Percentiles rank a stretch among this genome's conserved stretches.
phyloP scores from a whole-genome alignment of 257 asterid species.

The Thymus mandschuricus region DNA sequence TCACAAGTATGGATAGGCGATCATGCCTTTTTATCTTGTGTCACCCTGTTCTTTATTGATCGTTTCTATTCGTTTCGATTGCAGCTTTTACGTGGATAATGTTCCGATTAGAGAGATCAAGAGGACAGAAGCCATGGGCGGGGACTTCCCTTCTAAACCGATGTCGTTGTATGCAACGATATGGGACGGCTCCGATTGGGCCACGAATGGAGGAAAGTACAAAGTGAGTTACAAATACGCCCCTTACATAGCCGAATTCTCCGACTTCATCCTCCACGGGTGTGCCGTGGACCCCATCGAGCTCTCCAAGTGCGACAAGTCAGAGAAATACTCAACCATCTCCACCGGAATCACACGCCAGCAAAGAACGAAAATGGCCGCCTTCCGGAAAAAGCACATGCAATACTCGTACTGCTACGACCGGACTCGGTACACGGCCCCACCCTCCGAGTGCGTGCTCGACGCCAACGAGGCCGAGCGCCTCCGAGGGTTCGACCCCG shows the following conservation, averaged over 20 bases:
- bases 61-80: conserved; percentile 35
- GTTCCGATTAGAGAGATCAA: conserved; percentile 80
- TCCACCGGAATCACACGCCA: conserved; percentile 43
- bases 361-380: conserved; percentile 54
- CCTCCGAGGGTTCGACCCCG: conserved; percentile 62
- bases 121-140: conserved; percentile 72
- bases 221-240: conserved; percentile 73
- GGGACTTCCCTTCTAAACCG: conserved; percentile 86
- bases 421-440: conserved; percentile 53
- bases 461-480: conserved; percentile 62
- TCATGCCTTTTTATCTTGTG: conserved; percentile 19
- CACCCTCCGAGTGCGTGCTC: conserved; percentile 59
- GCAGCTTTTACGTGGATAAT: conserved; percentile 80
- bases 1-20: conserved; percentile 30
- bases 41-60: conserved; percentile 21
- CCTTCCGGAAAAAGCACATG: conserved; percentile 61
- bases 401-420: conserved; percentile 88
- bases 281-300: conserved; percentile 70
- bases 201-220: conserved; percentile 82
- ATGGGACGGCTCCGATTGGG: conserved; percentile 96
- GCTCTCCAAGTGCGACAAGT: conserved; percentile 45
- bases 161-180: conserved; percentile 84
- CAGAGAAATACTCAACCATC: conserved; percentile 31
- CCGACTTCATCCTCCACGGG: conserved; percentile 77
- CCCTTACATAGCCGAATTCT: conserved; percentile 66